Conservation (phyloP, 345 rosid genomes). For the Durio zibethinus region DNA sequence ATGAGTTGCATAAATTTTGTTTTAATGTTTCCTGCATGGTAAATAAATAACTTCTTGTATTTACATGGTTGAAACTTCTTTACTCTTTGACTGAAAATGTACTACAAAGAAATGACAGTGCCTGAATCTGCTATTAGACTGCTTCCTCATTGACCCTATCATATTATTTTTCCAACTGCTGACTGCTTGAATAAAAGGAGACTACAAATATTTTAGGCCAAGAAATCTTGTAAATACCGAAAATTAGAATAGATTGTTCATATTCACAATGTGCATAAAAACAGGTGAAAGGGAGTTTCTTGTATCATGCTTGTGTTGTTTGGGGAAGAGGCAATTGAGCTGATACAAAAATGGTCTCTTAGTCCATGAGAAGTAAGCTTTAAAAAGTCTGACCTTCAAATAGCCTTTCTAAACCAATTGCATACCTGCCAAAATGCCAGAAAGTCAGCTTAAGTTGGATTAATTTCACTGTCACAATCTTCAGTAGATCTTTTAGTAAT, state of each 20-base stretch:
- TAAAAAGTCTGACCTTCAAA: constrained; percentile 25
- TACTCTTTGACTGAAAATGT: not conserved
- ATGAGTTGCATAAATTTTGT: not conserved
- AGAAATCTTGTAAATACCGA: no score
- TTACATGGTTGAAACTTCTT: not conserved
- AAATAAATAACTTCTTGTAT: no score
- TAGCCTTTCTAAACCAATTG: constrained; percentile 44
- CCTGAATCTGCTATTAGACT: not conserved
- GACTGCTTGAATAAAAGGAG: no score
- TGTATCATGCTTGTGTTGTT: not conserved
- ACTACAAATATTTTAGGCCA: no score
- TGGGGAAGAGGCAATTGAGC: not conserved
- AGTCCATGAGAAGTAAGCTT: not conserved
- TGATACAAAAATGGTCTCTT: not conserved
- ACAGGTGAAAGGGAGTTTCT: not conserved
- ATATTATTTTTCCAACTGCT: no score
- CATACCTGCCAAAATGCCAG: constrained; percentile 40
- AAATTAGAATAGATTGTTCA: no score
- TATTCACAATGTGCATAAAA: no score
- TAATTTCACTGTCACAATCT: not conserved
- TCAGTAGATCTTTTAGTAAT: constrained; percentile 3
- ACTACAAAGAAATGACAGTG: not conserved
- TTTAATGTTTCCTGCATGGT: not conserved
- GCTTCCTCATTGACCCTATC: no score
- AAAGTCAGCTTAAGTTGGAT: not conserved